Conservation (phyloP, 1,284 basidiomycete genomes). For the Ceratobasidium sp. region DNA sequence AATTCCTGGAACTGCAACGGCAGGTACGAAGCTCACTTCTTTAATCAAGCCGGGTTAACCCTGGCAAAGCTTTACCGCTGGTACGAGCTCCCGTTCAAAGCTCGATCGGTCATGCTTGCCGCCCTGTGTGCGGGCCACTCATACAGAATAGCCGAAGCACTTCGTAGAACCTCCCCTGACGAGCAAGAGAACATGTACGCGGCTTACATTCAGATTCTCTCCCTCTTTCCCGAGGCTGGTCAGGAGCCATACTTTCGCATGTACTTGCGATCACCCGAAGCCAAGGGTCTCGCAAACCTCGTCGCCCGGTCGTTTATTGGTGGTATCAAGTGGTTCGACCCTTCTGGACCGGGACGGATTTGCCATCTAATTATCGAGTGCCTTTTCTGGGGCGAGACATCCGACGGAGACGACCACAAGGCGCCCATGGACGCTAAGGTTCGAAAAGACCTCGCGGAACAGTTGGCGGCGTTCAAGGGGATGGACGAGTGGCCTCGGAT, state of each 20-base stretch:
- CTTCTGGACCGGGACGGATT: constrained; percentile 19
- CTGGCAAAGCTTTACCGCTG: constrained; percentile 2
- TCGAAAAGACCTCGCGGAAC: constrained; percentile 2
- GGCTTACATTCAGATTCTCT: constrained; percentile 22
- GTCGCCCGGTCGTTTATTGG: constrained; percentile 4
- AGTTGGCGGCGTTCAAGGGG: not conserved
- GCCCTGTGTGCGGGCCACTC: constrained; percentile 4
- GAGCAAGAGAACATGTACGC: constrained; percentile 18
- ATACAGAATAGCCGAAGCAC: not conserved
- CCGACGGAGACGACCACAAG: constrained; percentile 25
- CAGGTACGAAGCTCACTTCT: not conserved
- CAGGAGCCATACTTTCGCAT: constrained; percentile 18
- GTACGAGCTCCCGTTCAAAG: constrained; percentile 1
- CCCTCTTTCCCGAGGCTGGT: constrained; percentile 8
- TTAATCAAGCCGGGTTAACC: not conserved
- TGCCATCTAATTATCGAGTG: constrained; percentile 17
- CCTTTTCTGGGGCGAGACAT: constrained; percentile 21
- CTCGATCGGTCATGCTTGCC: not conserved
- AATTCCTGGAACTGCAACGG: constrained; percentile 10
- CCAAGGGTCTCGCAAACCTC: constrained; percentile 4
- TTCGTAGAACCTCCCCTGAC: constrained; percentile 1
- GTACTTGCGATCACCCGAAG: constrained; percentile 1
- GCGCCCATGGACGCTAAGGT: constrained; percentile 4
- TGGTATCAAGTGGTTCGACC: too few relatives aligned
- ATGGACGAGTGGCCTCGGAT: not conserved